Evolutionary conservation across 305 asterid genomes (phyloP), one percentile per base, ranked within the genome.

Genomic region (Stenogyne calaminthoides): DNA sequence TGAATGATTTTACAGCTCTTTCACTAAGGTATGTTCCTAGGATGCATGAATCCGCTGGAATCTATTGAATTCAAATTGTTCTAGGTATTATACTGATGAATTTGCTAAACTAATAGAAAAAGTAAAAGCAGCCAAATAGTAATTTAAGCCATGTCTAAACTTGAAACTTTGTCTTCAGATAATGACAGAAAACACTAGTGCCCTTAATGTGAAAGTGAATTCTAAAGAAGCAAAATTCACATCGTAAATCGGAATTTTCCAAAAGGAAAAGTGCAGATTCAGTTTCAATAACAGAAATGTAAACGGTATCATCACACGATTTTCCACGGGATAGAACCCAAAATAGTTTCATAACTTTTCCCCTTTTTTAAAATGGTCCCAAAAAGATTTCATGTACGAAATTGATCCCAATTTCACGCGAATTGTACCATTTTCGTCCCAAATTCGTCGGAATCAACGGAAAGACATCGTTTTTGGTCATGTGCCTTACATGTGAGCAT

Each of bases 171-270:
- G 42, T 34, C 69, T 65, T 27, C 51, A 29, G 67, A 36, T 5
- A 51, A 58, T 54, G 40, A 58, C 11, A 10, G 15, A 18, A 36
- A 32, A 52, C 3, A 36, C 27, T 32, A 9, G 15, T 12, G 58
- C 55, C 42, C n/a, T 67, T 34, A 42, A 27, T 4, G 44, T 27
- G 20, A 69, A 70, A 19, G 19, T 49, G 51, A 61, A 11, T 74
- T 71, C 19, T 5, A 47, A 36, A 18, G 20, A 37, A 32, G 44
- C 7, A 51, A 52, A 63, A 54, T 20, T 74, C 7, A 9, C 57
- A 49, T 68, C 16, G 63, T 22, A 54, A 25, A 62, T 18, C 62
- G 70, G 39, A 62, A 70, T 42, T 44, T 42, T 44, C 7, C 4
- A 22, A 59, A 67, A 19, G 5, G 19, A 39, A 54, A 51, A 20